Base-by-base conservation (phyloP, 2,329 filamentous ascomycete genomes). In the Pezicula radicicola region DNA sequence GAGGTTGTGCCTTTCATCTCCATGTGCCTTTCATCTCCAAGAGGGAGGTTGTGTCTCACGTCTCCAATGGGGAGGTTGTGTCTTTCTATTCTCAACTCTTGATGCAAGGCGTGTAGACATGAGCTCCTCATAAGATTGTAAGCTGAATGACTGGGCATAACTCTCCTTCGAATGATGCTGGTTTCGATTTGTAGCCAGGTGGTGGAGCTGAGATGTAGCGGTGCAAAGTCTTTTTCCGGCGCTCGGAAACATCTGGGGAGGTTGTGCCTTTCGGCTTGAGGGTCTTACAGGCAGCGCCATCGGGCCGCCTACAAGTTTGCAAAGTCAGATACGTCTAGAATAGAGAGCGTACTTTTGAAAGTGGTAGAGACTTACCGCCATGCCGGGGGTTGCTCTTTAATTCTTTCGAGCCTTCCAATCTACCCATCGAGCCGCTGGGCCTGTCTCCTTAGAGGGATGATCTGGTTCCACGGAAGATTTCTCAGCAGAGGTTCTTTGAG, bases 281-380 rank as follows among this genome's bases (percentile, higher is more conserved):
- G 43, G 43, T 51, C 49, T 41, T 39, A 49, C 33, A 49, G 30
- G 46, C 51, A 53, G 41, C 51, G 51, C 41, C 37, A 53, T 53
- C 46, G 46, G 46, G 43, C 48, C 51, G 48, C 51, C 48, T 54
- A 54, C 48, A 25, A 54, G 37, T 54, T 54, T 50, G 37, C 42
- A 50, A 50, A 48, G 43, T 54, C 43, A 54, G 47, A 54, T 54
- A 48, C 37, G 21, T 54, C 39, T 50, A 50, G 48, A 50, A 48
- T 43, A 54, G 43, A 50, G 48, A 48, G 43, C 44, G 44, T 54
- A 25, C 42, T 50, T 50, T 54, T 50, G 35, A 54, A 43, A 50
- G 43, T 27, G 44, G 33, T 54, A 37, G 30, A 50, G 48, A 39
- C 48, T 37, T 44, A 36, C 27, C 41, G 42, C 50, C 42, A 52